Evolutionary conservation across 495 filamentous ascomycete genomes (phyloP).

Genomic region (Penicillium maclennaniae): DNA sequence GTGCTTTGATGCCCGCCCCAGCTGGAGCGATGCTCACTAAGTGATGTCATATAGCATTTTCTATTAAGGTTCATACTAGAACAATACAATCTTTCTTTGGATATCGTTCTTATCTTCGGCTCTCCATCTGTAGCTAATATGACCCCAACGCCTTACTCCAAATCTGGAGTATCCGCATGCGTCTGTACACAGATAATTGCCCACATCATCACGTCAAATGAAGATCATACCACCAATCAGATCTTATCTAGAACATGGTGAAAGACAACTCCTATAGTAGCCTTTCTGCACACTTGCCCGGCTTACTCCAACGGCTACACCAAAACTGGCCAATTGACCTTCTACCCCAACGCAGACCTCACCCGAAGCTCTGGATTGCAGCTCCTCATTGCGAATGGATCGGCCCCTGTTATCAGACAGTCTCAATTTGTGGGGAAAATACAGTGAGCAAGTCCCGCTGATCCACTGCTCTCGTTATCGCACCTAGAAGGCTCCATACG

Average conservation of each 20-base stretch:
- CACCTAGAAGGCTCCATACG: background rate
- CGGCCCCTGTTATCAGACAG: constrained; percentile 12
- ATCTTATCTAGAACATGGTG: background rate
- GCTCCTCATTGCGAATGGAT: background rate
- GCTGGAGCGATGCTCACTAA: constrained; percentile 18
- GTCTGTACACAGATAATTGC: background rate
- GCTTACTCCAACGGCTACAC: constrained; percentile 5
- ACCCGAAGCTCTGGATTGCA: background rate
- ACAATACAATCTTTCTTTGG: background rate
- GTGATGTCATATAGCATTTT: background rate
- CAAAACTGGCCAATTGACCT: background rate
- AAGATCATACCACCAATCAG: background rate
- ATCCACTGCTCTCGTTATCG: constrained; percentile 6
- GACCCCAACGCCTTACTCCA: constrained; percentile 2
- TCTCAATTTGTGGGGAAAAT: constrained; percentile 15
- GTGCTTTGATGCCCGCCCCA: constrained; percentile 26
- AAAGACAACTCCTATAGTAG: background rate
- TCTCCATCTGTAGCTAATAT: background rate
- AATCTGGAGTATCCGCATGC: background rate
- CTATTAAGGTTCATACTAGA: background rate
- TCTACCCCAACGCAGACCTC: constrained; percentile 8
- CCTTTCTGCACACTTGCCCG: background rate
- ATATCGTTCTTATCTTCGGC: background rate
- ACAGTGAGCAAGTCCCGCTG: constrained; percentile 4
- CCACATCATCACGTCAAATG: background rate